phyloP scores from a whole-genome alignment of 2,329 filamentous ascomycete genomes.

The Calonectria hawksworthii region DNA sequence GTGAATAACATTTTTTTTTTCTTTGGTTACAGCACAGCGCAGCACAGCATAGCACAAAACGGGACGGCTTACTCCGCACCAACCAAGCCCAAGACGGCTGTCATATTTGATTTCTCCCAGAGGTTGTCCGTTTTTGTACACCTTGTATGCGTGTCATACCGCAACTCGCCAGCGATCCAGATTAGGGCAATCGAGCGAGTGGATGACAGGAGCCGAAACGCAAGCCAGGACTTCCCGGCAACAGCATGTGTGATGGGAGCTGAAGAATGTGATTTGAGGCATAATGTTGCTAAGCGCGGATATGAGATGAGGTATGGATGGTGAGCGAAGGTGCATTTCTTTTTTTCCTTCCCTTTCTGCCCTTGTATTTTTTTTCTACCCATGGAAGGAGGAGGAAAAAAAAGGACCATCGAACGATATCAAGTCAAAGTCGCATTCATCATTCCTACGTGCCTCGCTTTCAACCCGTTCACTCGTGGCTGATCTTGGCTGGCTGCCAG shows the following conservation, averaged over 20 bases:
- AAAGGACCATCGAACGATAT: neutral
- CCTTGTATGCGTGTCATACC: conserved; percentile 20
- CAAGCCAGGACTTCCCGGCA: conserved; percentile 5
- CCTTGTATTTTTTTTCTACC: neutral
- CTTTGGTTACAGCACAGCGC: conserved; percentile 5
- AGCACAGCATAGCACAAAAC: conserved; percentile 1
- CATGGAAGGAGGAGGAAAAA: neutral
- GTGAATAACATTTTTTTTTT: conserved; percentile 8
- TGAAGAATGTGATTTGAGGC: neutral
- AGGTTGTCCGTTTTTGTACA: conserved; percentile 3
- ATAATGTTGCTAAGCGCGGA: neutral
- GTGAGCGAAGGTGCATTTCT: neutral
- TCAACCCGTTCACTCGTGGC: conserved; percentile 3
- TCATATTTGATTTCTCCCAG: conserved; percentile 7
- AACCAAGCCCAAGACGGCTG: neutral
- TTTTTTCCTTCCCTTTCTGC: neutral
- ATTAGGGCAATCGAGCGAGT: conserved; percentile 26
- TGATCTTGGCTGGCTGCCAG: neutral
- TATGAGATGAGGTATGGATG: neutral
- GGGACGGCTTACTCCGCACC: neutral
- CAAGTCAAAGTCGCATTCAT: neutral
- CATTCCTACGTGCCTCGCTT: neutral
- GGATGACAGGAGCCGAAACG: conserved; percentile 11
- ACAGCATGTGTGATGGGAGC: neutral
- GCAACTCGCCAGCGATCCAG: conserved; percentile 17